Percentiles rank a stretch among this genome's conserved stretches.
These are phyloP conservation scores for Xerocomellus dryophilus DNA, from an alignment of 768 basidiomycete species.

Conservation along the genomic window DNA sequence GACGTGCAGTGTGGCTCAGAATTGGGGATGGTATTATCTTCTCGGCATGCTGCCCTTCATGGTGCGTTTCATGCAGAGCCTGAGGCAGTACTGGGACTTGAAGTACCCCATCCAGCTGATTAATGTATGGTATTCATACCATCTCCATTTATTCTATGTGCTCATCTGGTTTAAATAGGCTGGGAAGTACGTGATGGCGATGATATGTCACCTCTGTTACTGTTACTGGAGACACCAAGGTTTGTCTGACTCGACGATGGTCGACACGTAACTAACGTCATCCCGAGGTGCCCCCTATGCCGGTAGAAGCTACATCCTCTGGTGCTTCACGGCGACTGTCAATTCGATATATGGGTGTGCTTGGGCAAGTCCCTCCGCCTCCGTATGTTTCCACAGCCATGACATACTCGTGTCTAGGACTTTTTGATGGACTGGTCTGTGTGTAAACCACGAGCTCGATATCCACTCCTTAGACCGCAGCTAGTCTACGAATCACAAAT, in stretches of 20 bases:
- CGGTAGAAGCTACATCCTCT: constrained; percentile 61
- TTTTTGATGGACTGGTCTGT: constrained; percentile 92
- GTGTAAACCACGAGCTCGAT: constrained; percentile 50
- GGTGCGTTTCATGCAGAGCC: constrained; percentile 77
- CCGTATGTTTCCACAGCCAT: neutral
- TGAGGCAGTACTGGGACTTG: constrained; percentile 85
- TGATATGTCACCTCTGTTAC: constrained; percentile 65
- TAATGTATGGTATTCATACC: constrained; percentile 54
- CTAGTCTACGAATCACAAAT: constrained; percentile 67
- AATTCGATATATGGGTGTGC: constrained; percentile 68
- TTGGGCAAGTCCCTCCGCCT: constrained; percentile 58
- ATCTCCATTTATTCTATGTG: neutral
- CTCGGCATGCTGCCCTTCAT: constrained; percentile 66
- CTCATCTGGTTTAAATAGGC: constrained; percentile 45
- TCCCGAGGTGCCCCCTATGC: constrained; percentile 32
- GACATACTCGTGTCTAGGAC: constrained; percentile 49
- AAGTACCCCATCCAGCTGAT: constrained; percentile 71
- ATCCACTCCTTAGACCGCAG: constrained; percentile 70
- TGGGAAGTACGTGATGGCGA: constrained; percentile 75
- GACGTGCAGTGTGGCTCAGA: constrained; percentile 36
- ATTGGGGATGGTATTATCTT: constrained; percentile 63
- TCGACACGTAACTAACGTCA: neutral
- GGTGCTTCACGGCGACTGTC: constrained; percentile 60
- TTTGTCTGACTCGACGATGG: constrained; percentile 14
- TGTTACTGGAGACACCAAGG: constrained; percentile 75